A percentile compares a stretch with the other conserved stretches of the same genome.
Evolutionary conservation across 208 protist genomes (phyloP).

Genomic region (Acanthamoeba triangularis): DNA sequence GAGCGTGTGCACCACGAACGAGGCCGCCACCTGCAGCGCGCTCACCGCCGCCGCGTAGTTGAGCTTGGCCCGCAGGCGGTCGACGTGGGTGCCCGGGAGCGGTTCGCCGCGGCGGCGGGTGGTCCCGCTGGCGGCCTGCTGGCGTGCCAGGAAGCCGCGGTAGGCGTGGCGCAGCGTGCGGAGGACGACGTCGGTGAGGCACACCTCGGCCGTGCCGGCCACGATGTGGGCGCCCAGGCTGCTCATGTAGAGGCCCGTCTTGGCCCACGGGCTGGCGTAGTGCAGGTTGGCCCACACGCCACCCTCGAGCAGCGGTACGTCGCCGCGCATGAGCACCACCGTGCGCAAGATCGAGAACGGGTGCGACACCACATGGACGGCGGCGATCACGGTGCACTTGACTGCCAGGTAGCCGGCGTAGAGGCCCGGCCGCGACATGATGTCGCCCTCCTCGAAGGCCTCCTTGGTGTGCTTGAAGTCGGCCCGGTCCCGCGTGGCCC

Average conservation of each 20-base stretch:
- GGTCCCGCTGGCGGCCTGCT: neutral
- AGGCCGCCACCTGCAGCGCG: constrained; percentile 8
- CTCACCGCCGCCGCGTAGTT: constrained; percentile 18
- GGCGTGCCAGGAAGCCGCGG: neutral
- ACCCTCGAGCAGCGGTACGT: neutral
- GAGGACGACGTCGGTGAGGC: constrained; percentile 37
- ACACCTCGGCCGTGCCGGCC: constrained; percentile 26
- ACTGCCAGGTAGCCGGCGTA: constrained; percentile 53
- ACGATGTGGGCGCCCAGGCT: constrained; percentile 28
- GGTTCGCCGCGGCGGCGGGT: neutral
- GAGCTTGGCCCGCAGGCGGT: constrained; percentile 28
- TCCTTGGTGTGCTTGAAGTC: constrained; percentile 37
- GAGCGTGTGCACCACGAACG: constrained; percentile 25
- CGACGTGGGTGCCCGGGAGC: constrained; percentile 2
- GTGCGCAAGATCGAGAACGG: constrained; percentile 56
- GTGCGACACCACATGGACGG: neutral
- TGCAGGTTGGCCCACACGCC: constrained; percentile 20
- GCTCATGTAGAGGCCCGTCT: constrained; percentile 54
- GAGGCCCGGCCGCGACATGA: constrained; percentile 32
- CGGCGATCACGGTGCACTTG: constrained; percentile 7
- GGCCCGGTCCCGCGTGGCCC: neutral
- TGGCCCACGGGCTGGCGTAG: constrained; percentile 40
- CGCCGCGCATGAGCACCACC: constrained; percentile 38
- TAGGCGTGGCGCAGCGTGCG: constrained; percentile 7
- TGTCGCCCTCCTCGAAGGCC: constrained; percentile 45